Percentiles rank a stretch among this genome's conserved stretches.
phyloP scores from a whole-genome alignment of 129 eudicot genomes.

The Oenanthe sinensis region DNA sequence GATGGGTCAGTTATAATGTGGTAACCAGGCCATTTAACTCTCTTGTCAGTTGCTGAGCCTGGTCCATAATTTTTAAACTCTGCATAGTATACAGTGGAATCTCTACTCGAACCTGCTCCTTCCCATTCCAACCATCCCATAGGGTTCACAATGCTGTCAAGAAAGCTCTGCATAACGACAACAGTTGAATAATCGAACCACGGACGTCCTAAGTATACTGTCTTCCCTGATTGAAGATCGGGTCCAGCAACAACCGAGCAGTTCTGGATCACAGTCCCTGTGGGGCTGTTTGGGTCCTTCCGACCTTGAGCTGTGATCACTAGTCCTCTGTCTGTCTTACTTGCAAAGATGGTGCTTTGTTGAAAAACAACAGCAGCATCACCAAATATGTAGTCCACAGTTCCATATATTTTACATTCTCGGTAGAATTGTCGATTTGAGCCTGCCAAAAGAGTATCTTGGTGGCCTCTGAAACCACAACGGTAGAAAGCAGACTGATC shows the following conservation, averaged over 20 bases:
- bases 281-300: no score
- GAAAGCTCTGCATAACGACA: not conserved
- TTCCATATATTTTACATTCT: not conserved
- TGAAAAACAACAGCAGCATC: not conserved
- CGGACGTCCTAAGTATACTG: not conserved
- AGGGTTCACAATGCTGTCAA: not conserved
- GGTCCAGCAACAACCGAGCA: not conserved
- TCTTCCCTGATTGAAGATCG: not conserved
- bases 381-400: slow-evolving; percentile 5
- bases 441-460: not conserved
- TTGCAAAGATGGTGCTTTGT: not conserved
- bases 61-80: not conserved
- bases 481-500: not conserved
- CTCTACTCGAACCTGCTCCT: not conserved
- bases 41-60: not conserved
- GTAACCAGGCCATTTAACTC: not conserved
- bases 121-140: not conserved
- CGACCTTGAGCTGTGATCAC: slow-evolving; percentile 3
- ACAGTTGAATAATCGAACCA: not conserved
- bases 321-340: not conserved
- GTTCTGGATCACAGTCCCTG: not conserved
- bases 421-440: not conserved
- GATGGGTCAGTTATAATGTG: not conserved
- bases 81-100: not conserved
- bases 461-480: not conserved